Conservation (phyloP, 176 grass and related monocot genomes). For the Dendrocalamus sinicus region DNA sequence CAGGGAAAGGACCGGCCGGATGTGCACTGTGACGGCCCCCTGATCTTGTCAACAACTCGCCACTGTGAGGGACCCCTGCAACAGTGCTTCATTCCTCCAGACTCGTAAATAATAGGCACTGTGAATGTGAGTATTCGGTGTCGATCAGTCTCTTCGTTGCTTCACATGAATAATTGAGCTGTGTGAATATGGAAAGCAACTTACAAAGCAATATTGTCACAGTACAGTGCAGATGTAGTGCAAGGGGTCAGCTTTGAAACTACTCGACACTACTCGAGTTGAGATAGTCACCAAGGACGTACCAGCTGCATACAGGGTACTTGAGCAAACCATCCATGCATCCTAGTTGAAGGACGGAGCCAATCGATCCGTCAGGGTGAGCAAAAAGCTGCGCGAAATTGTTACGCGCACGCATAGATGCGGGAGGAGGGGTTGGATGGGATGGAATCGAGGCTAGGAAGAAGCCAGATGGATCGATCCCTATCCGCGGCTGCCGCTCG, state of each 20-base stretch:
- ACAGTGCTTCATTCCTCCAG: neutral
- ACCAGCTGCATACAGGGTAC: no score
- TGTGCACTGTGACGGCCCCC: neutral
- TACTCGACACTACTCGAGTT: no score
- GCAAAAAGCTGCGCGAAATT: neutral
- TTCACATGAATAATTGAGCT: neutral
- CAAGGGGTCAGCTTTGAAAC: no score
- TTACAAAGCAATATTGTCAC: no score
- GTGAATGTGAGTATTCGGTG: neutral
- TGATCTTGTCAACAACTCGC: neutral
- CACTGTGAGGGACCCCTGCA: neutral
- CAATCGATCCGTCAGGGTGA: no score
- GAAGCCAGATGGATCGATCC: neutral
- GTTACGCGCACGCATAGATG: neutral
- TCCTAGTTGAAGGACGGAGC: no score
- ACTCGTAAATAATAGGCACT: neutral
- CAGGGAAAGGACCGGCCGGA: neutral
- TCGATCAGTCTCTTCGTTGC: neutral
- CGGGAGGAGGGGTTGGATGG: neutral
- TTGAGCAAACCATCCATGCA: no score
- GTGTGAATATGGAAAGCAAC: slow-evolving; percentile 30
- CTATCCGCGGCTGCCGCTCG: neutral
- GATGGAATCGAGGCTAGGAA: neutral
- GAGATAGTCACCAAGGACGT: no score
- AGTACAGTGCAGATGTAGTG: no score